Percentiles rank a stretch among this genome's conserved stretches.
These are phyloP conservation scores for Forsythia viridissima DNA, from an alignment of 257 asterid species.

Conservation along the genomic window DNA sequence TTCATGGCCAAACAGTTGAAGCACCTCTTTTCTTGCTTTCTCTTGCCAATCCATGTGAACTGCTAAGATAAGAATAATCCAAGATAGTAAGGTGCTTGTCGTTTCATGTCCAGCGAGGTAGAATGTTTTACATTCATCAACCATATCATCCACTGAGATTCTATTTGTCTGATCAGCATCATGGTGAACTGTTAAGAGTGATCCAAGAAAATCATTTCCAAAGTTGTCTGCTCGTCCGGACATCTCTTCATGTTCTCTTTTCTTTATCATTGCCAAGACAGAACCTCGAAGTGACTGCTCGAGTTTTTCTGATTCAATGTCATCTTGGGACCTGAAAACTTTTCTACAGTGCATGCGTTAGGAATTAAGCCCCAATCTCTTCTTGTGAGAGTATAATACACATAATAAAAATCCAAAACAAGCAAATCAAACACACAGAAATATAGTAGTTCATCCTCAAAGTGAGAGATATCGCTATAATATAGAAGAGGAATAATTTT, in stretches of 20 bases:
- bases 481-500: too few species aligned
- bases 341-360: not conserved
- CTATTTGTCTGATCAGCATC: constrained; percentile 23
- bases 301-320: constrained; percentile 29
- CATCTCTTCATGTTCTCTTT: not conserved
- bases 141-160: constrained; percentile 38
- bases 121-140: constrained; percentile 65
- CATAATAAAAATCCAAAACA: not conserved
- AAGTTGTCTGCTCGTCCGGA: constrained; percentile 16
- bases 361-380: not conserved
- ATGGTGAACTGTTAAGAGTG: constrained; percentile 39
- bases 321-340: not conserved
- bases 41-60: constrained; percentile 65
- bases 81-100: constrained; percentile 40
- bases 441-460: too few species aligned
- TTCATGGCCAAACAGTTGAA: constrained; percentile 31
- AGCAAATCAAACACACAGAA: not conserved
- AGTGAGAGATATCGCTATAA: too few species aligned
- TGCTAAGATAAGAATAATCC: constrained; percentile 51
- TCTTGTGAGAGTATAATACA: too few species aligned
- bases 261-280: not conserved
- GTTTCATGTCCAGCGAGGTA: constrained; percentile 62
- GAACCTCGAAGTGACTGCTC: constrained; percentile 1
- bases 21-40: constrained; percentile 48
- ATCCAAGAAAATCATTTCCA: constrained; percentile 62